These are phyloP conservation scores for Coccinonectria pachysandricola DNA, from an alignment of 2,329 filamentous ascomycete species.

Conservation along the genomic window DNA sequence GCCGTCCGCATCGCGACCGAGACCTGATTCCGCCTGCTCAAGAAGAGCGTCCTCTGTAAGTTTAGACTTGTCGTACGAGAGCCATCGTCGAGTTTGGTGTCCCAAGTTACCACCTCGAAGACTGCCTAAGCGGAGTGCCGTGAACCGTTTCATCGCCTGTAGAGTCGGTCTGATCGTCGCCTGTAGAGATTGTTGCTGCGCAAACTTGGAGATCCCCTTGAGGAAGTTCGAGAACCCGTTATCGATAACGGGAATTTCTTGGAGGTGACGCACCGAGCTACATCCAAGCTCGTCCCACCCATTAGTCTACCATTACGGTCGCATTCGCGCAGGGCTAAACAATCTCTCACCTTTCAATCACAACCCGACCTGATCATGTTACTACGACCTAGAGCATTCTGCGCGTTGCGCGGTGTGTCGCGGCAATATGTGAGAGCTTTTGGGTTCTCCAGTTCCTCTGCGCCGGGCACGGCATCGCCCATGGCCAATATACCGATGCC, in stretches of 20 bases:
- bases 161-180: too few relatives aligned
- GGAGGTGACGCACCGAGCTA: constrained; percentile 10
- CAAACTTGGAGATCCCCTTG: too few relatives aligned
- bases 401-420: constrained; percentile 26
- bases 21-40: constrained; percentile 21
- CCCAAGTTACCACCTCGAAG: constrained; percentile 2
- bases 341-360: constrained; percentile 5
- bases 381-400: constrained; percentile 19
- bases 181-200: too few relatives aligned
- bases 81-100: constrained; percentile 19
- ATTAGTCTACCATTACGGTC: constrained; percentile 13
- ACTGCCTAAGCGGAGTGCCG: constrained; percentile 8
- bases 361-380: constrained; percentile 21
- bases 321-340: too few relatives aligned
- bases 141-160: constrained; percentile 22
- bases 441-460: constrained; percentile 28
- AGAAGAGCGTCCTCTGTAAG: constrained; percentile 21
- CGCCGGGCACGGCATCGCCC: constrained; percentile 16
- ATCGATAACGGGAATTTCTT: constrained; percentile 8
- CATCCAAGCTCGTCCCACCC: constrained; percentile 15
- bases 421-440: constrained; percentile 30
- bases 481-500: constrained; percentile 43
- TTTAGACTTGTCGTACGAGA: constrained; percentile 20
- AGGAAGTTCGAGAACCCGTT: too few relatives aligned
- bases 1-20: constrained; percentile 21